These are phyloP conservation scores for Andrographis paniculata DNA, from an alignment of 305 asterid genomes.

Conservation along the genomic window DNA sequence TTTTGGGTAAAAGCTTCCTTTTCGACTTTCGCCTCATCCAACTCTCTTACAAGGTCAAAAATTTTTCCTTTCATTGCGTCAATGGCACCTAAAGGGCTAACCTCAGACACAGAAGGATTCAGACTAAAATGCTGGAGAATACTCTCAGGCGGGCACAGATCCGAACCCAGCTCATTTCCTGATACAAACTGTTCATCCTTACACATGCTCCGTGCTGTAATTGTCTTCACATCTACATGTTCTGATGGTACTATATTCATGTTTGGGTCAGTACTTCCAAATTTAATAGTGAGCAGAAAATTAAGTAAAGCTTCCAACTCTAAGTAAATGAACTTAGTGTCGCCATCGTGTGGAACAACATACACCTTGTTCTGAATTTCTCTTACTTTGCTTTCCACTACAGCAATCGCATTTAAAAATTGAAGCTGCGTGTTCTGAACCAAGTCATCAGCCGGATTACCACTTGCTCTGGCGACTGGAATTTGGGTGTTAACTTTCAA, in stretches of 20 bases:
- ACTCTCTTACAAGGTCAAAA: slow-evolving; percentile 76
- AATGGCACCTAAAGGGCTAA: slow-evolving; percentile 34
- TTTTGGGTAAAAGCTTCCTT: slow-evolving; percentile 63
- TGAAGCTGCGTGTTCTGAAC: slow-evolving; percentile 34
- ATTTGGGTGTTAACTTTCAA: slow-evolving; percentile 41
- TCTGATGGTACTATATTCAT: slow-evolving; percentile 22
- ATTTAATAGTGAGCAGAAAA: slow-evolving; percentile 50
- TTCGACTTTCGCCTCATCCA: slow-evolving; percentile 82
- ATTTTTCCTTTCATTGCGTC: slow-evolving; percentile 75
- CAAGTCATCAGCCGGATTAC: slow-evolving; percentile 29
- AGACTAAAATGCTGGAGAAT: slow-evolving; percentile 52
- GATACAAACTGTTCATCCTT: slow-evolving; percentile 33
- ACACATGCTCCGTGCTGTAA: slow-evolving; percentile 17
- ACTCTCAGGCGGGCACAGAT: slow-evolving; percentile 70
- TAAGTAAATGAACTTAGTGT: slow-evolving; percentile 40
- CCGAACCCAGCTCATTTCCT: slow-evolving; percentile 56
- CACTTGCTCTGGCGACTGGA: slow-evolving; percentile 23
- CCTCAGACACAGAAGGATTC: slow-evolving; percentile 49
- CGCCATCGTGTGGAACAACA: slow-evolving; percentile 42
- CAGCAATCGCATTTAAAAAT: slow-evolving; percentile 46
- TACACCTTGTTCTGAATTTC: slow-evolving; percentile 55
- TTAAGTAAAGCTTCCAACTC: slow-evolving; percentile 60
- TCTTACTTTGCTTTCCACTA: slow-evolving; percentile 54
- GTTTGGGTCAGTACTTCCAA: slow-evolving; percentile 38
- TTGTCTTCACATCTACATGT: slow-evolving; percentile 27